Evolutionary conservation across 2,329 filamentous ascomycete species (phyloP), one percentile per base, ranked within the genome.

Genomic region (Metarhizium album): DNA sequence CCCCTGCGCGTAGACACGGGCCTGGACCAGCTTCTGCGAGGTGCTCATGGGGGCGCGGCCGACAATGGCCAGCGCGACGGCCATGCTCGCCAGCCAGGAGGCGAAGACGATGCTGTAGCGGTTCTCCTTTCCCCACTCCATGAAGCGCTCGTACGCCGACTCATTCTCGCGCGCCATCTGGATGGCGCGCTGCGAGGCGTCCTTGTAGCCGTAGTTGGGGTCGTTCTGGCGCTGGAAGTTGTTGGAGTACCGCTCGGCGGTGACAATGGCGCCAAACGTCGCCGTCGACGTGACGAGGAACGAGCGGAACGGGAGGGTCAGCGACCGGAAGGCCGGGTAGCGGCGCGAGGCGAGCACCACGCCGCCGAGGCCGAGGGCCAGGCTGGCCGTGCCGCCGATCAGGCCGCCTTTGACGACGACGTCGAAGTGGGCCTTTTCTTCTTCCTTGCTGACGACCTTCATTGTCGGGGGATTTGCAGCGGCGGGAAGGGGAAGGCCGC

Each of bases 371-470:
- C 91, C 90, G 31, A 82, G 62, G 37, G 71, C 75, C 2, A 90
- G 71, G 56, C 93, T 90, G 43, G 82, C 60, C 13, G 76, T 49
- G 56, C 87, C 87, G 58, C 91, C 93, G 56, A 86, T 69, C 56
- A 82, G 63, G 60, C 93, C 91, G 58, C 90, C 90, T 65, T 82
- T 84, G 59, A 97, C 64, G 54, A 94, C 93, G 53, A 79, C 74
- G 66, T 75, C 72, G 79, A 94, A 95, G 78, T 96, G 90, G 49
- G 80, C 87, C 54, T 76, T 68, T 72, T 96, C 90, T 73, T 96
- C 88, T 80, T 96, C 89, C 67, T 91, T 89, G 61, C 87, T 94
- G 66, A 97, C 79, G 65, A 97, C 76, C 84, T 96, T 97, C 93
- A 97, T 98, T 35, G 20, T 48, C 7, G 27, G 27, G 11, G 27